Percentiles rank a stretch among this genome's conserved stretches.
Evolutionary conservation across 2,329 filamentous ascomycete genomes (phyloP).

Genomic region (Cladophialophora bantiana): DNA sequence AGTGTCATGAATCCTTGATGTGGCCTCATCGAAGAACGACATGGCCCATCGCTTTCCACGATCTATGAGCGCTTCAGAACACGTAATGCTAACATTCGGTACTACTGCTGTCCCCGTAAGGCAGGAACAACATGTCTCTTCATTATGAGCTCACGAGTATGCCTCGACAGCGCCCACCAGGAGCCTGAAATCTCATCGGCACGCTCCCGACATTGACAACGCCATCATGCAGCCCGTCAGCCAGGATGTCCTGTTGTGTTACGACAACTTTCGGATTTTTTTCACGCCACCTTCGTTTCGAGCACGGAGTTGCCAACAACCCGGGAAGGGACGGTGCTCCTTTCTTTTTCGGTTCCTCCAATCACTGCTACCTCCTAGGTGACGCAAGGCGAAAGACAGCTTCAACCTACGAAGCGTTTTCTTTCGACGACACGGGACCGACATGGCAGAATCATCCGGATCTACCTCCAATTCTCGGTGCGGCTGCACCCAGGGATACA

Average conservation of each 20-base stretch:
- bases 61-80: not conserved
- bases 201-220: slow-evolving; percentile 2
- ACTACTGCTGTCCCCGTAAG: not conserved
- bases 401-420: not conserved
- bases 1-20: slow-evolving; percentile 7
- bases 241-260: slow-evolving; percentile 18
- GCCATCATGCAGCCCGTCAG: slow-evolving; percentile 11
- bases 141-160: slow-evolving; percentile 3
- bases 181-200: not conserved
- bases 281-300: slow-evolving; percentile 15
- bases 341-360: slow-evolving; percentile 20
- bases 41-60: not conserved
- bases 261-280: slow-evolving; percentile 20
- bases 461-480: slow-evolving; percentile 1
- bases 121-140: not conserved
- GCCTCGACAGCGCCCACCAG: not conserved
- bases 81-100: not conserved
- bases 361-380: slow-evolving; percentile 1
- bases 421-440: slow-evolving; percentile 1
- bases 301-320: slow-evolving; percentile 6
- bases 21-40: not conserved
- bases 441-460: not conserved
- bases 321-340: not conserved
- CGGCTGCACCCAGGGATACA: slow-evolving; percentile 1
- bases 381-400: slow-evolving; percentile 7